Percentiles rank a stretch among this genome's conserved stretches.
Evolutionary conservation across 495 filamentous ascomycete genomes (phyloP).

Genomic region (Aspergillus affinis): DNA sequence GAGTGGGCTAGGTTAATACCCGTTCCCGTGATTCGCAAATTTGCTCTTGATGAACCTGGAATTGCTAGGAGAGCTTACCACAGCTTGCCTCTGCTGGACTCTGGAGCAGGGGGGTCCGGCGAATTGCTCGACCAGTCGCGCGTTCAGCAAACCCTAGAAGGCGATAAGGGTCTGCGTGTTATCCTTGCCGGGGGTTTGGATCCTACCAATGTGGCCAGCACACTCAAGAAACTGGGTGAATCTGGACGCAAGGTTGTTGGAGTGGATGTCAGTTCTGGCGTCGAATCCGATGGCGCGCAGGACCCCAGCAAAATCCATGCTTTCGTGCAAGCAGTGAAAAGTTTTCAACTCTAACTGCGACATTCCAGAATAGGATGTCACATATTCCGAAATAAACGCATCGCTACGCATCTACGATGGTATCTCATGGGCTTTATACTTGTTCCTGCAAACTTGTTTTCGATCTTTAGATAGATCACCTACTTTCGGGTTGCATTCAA

Average conservation of each 20-base stretch:
- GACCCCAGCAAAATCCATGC: slow-evolving; percentile 76
- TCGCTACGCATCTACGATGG: slow-evolving; percentile 11
- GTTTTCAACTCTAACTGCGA: slow-evolving; percentile 26
- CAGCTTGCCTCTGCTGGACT: slow-evolving; percentile 78
- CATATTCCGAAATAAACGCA: not conserved
- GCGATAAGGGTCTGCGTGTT: slow-evolving; percentile 64
- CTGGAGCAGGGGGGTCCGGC: slow-evolving; percentile 79
- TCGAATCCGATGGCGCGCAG: slow-evolving; percentile 82
- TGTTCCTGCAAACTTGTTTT: not conserved
- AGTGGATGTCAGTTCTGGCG: slow-evolving; percentile 91
- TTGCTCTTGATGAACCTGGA: slow-evolving; percentile 68
- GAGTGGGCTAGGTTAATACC: slow-evolving; percentile 88
- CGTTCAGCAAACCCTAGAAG: slow-evolving; percentile 60
- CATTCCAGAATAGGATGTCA: not conserved
- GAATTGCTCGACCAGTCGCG: slow-evolving; percentile 65
- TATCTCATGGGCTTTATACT: slow-evolving; percentile 4
- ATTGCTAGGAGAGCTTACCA: slow-evolving; percentile 79
- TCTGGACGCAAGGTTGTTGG: slow-evolving; percentile 63
- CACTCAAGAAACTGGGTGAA: slow-evolving; percentile 56
- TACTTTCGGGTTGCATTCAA: slow-evolving; percentile 4
- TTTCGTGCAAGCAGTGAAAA: slow-evolving; percentile 76
- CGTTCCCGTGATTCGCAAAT: slow-evolving; percentile 84
- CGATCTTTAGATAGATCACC: not conserved
- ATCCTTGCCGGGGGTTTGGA: slow-evolving; percentile 82
- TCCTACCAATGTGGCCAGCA: slow-evolving; percentile 68